Evolutionary conservation across 495 filamentous ascomycete species (phyloP), one percentile per base, ranked within the genome.

Genomic region (Penicillium fimorum): DNA sequence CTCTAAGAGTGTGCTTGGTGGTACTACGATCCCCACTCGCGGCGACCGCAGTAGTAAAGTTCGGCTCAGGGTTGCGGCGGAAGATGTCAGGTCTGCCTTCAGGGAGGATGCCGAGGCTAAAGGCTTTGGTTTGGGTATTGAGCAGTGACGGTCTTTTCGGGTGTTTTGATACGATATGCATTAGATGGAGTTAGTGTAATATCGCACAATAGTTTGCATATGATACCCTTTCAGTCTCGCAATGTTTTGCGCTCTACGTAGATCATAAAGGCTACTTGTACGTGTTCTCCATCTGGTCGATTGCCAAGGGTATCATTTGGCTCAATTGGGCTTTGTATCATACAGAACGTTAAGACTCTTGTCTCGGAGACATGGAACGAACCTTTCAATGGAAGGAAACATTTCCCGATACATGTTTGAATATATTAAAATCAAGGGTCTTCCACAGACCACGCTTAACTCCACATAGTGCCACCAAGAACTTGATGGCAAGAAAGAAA

Each of bases 11-110:
- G 43, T 72, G 2, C 46, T 73, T 0, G 73, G 70, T 32, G 70
- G 68, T 32, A 65, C 70, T 11, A 69, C 69, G 2, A 71, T 76
- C 27, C 65, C 70, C 18, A 81, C 84, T 56, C 84, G 82, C 57
- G 89, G 91, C 0, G 92, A 96, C 61, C 78, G 94, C 15, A 90
- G 86, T 29, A 91, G 91, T 37, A 93, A 92, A 68, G 84, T 99
- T 10, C 77, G 93, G 57, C 76, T 97, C 50, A 82, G 90, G 29
- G 87, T 97, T 55, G 86, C 87, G 1, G 88, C 96, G 42, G 94
- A 97, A 62, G 94, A 99, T 70, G 83, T 99, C 1, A 86, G 87
- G 68, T 74, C 85, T 57, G 94, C 95, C 35, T 85, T 97, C 61
- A 84, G 85, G 55, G 93, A 96, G 61, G 94, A 99, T 78, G 82